These are phyloP conservation scores for Pichia sp. DNA, from an alignment of 1,139 yeast genomes.

Conservation along the genomic window DNA sequence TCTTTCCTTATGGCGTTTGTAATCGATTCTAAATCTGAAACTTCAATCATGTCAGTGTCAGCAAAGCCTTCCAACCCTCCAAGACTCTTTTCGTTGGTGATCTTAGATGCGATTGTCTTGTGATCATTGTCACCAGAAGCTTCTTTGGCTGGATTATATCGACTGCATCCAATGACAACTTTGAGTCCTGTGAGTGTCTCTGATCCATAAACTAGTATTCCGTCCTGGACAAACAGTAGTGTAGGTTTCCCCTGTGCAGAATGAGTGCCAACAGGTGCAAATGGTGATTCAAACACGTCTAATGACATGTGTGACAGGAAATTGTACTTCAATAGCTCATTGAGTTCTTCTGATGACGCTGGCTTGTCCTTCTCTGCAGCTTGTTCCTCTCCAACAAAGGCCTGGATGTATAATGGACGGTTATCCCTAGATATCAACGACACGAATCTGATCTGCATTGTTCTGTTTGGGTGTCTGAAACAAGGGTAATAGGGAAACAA, in stretches of 20 bases:
- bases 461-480: too few relatives aligned
- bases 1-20: slow-evolving; percentile 30
- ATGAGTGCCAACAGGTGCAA: slow-evolving; percentile 18
- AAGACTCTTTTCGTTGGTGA: slow-evolving; percentile 24
- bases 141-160: background rate
- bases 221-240: slow-evolving; percentile 58
- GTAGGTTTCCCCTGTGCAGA: slow-evolving; percentile 33
- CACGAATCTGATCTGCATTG: slow-evolving; percentile 40
- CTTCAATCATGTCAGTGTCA: slow-evolving; percentile 37
- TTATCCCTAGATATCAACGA: slow-evolving; percentile 54
- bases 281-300: slow-evolving; percentile 59
- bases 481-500: too few relatives aligned
- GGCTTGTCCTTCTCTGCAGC: slow-evolving; percentile 23
- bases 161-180: slow-evolving; percentile 49
- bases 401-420: slow-evolving; percentile 58
- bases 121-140: slow-evolving; percentile 16
- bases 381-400: slow-evolving; percentile 33
- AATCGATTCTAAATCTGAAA: slow-evolving; percentile 1
- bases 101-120: slow-evolving; percentile 19
- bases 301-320: slow-evolving; percentile 67
- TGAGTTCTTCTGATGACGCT: slow-evolving; percentile 31
- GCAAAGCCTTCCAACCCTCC: slow-evolving; percentile 30
- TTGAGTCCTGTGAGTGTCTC: slow-evolving; percentile 63
- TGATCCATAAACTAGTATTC: slow-evolving; percentile 57
- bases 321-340: slow-evolving; percentile 55